phyloP scores from a whole-genome alignment of 331 rosid genomes.

The Stylosanthes scabra region DNA sequence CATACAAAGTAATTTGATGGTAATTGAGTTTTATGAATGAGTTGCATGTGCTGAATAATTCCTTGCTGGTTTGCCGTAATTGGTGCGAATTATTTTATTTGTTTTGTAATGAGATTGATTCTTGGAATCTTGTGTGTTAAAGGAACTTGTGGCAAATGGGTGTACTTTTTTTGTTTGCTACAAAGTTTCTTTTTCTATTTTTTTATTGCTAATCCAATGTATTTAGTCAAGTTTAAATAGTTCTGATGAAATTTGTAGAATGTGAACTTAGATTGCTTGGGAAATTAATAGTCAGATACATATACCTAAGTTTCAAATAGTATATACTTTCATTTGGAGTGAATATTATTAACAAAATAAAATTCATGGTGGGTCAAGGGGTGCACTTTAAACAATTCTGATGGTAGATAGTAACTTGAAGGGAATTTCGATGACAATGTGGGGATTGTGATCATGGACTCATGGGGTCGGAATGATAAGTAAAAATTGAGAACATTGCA shows the following conservation, averaged over 20 bases:
- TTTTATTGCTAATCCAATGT: neutral
- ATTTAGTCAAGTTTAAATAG: neutral
- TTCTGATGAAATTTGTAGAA: neutral
- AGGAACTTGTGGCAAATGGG: neutral
- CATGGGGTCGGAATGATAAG: no score
- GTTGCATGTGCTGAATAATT: neutral
- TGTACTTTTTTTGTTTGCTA: no score
- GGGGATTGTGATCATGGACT: neutral
- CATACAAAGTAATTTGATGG: neutral
- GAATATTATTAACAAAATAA: neutral
- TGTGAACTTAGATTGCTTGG: conserved; percentile 5
- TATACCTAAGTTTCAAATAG: neutral
- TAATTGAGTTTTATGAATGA: neutral
- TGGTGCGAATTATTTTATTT: neutral
- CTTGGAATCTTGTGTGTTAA: neutral
- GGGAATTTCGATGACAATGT: neutral
- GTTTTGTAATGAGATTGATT: neutral
- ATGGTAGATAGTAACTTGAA: conserved; percentile 9
- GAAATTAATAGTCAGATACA: neutral
- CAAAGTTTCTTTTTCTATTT: neutral
- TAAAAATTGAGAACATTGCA: no score
- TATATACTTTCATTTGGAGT: no score
- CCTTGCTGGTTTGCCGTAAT: neutral
- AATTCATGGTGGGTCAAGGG: neutral
- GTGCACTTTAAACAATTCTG: neutral